A percentile compares a stretch with the other conserved stretches of the same genome.
Evolutionary conservation across 345 rosid species (phyloP).

Genomic region (Mercurialis annua): DNA sequence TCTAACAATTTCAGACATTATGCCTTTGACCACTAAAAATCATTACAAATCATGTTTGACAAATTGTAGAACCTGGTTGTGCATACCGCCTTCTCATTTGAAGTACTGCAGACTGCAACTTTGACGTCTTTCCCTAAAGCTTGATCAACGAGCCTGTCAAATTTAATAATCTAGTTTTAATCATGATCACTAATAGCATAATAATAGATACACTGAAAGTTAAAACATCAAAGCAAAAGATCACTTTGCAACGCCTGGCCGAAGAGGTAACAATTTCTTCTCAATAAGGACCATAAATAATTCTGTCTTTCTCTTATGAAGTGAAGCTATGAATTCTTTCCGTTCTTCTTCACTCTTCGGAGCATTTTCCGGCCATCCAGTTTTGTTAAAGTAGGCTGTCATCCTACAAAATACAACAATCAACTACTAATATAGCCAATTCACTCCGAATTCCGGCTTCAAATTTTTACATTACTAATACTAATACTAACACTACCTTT

Average conservation of each 20-base stretch:
- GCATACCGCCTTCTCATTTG: slow-evolving; percentile 99
- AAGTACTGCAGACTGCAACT: slow-evolving; percentile 95
- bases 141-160: slow-evolving; percentile 79
- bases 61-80: slow-evolving; percentile 48
- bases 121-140: slow-evolving; percentile 74
- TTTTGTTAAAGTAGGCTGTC: slow-evolving; percentile 90
- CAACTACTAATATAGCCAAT: not conserved
- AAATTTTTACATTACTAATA: too few species aligned
- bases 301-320: slow-evolving; percentile 84
- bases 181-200: not conserved
- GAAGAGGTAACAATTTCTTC: slow-evolving; percentile 81
- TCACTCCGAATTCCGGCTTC: too few species aligned
- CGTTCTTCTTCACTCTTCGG: slow-evolving; percentile 83
- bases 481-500: slow-evolving; percentile 43
- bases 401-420: slow-evolving; percentile 46
- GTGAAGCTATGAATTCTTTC: slow-evolving; percentile 79
- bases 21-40: not conserved
- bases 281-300: slow-evolving; percentile 90
- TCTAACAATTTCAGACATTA: slow-evolving; percentile 1
- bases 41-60: slow-evolving; percentile 1
- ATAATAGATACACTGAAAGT: not conserved
- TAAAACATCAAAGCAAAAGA: slow-evolving; percentile 15
- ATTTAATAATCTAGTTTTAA: not conserved
- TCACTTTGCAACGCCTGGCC: slow-evolving; percentile 89
- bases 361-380: slow-evolving; percentile 89